A percentile compares a stretch with the other conserved stretches of the same genome.
These are phyloP conservation scores for Helenozyma baotianmanensis DNA, from an alignment of 805 yeast genomes.

Conservation along the genomic window DNA sequence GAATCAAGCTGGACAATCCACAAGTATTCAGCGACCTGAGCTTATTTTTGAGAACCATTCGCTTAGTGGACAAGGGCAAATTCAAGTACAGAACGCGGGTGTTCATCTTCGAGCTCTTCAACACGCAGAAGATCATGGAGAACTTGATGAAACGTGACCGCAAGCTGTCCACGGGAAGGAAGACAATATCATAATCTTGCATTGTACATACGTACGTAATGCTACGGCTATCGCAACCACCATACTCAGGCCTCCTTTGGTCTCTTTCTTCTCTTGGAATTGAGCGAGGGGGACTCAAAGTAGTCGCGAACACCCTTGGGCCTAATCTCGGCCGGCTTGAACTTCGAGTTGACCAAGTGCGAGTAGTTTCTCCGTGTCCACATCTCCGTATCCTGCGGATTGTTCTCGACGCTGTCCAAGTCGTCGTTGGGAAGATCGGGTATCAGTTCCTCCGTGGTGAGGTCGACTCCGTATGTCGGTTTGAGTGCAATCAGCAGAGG, in stretches of 20 bases:
- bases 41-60: conserved; percentile 48
- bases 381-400: conserved; percentile 36
- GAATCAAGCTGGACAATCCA: conserved; percentile 47
- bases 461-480: conserved; percentile 20
- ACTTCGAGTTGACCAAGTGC: conserved; percentile 30
- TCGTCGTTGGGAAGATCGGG: conserved; percentile 38
- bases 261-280: conserved; percentile 8
- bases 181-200: no score
- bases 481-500: conserved; percentile 10
- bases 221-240: no score
- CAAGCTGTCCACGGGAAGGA: conserved; percentile 13
- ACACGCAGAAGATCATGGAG: conserved; percentile 50
- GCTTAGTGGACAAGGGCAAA: conserved; percentile 51
- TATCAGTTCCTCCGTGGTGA: conserved; percentile 30
- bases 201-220: no score
- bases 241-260: background rate
- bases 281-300: conserved; percentile 7
- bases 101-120: conserved; percentile 57
- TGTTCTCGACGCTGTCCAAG: conserved; percentile 27
- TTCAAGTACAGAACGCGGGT: conserved; percentile 61
- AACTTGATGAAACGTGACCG: conserved; percentile 44
- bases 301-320: conserved; percentile 19
- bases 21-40: conserved; percentile 51
- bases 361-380: conserved; percentile 37
- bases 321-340: conserved; percentile 27